A percentile compares a stretch with the other conserved stretches of the same genome.
Evolutionary conservation across 2,329 filamentous ascomycete species (phyloP).

Genomic region (Peltaster fructicola): DNA sequence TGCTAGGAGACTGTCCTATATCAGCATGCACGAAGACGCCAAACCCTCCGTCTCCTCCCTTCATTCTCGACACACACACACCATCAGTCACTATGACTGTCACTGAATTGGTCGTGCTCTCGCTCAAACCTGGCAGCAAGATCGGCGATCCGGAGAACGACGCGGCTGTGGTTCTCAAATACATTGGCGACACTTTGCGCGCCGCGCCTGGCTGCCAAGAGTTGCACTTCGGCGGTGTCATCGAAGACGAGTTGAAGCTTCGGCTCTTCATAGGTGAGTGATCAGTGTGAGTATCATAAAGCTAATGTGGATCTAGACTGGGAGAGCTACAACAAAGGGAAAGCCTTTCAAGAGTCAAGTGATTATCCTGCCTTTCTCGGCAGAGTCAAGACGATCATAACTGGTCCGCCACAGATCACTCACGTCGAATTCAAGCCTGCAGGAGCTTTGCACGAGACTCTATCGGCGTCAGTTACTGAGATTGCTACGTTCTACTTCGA

Average conservation of each 20-base stretch:
- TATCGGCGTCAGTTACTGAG: conserved; percentile 32
- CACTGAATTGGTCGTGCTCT: conserved; percentile 24
- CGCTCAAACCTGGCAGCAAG: conserved; percentile 21
- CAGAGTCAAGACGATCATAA: conserved; percentile 14
- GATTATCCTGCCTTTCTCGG: conserved; percentile 23
- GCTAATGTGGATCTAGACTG: conserved; percentile 21
- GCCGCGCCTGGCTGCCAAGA: conserved; percentile 21
- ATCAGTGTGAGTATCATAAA: not conserved
- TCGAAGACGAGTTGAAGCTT: conserved; percentile 22
- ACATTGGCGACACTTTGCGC: conserved; percentile 18
- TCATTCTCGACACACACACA: no score
- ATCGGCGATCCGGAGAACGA: conserved; percentile 15
- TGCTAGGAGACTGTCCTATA: no score
- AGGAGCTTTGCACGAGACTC: conserved; percentile 6
- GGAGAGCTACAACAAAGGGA: conserved; percentile 23
- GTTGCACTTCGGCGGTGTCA: conserved; percentile 19
- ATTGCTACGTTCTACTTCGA: conserved; percentile 28
- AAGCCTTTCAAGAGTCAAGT: conserved; percentile 21
- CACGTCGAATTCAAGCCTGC: conserved; percentile 19
- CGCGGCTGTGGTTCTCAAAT: conserved; percentile 16
- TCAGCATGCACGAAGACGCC: no score
- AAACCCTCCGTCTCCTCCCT: no score
- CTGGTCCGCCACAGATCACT: conserved; percentile 12
- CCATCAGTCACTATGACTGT: conserved; percentile 15
- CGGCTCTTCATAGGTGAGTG: conserved; percentile 25